phyloP scores from a whole-genome alignment of 2,329 filamentous ascomycete species.

The Neonectria punicea region DNA sequence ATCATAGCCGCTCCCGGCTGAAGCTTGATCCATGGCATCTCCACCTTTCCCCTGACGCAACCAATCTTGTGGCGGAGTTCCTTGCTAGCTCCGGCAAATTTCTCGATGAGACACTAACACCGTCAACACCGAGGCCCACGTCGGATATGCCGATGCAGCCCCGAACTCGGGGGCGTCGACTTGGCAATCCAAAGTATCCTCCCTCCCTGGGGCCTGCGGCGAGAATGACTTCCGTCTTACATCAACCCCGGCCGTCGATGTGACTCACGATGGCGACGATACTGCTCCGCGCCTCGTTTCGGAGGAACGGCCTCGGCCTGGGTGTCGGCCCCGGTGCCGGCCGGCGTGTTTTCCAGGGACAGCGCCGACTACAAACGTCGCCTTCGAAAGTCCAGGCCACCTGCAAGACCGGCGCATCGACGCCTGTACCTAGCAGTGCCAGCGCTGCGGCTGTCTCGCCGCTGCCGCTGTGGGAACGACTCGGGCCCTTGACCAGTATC shows the following conservation, averaged over 20 bases:
- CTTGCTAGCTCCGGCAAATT: conserved; percentile 7
- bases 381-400: not conserved
- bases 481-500: conserved; percentile 65
- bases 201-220: not conserved
- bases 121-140: conserved; percentile 10
- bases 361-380: conserved; percentile 32
- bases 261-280: conserved; percentile 30
- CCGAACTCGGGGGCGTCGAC: conserved; percentile 15
- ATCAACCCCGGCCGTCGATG: not conserved
- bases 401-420: conserved; percentile 14
- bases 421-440: conserved; percentile 29
- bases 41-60: not conserved
- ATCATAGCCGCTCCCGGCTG: not conserved
- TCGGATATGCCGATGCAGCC: conserved; percentile 12
- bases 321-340: conserved; percentile 9
- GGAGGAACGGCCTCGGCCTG: conserved; percentile 18
- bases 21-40: not conserved
- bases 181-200: not conserved
- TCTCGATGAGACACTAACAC: conserved; percentile 1
- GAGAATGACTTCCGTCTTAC: conserved; percentile 16
- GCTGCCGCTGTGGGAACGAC: conserved; percentile 64
- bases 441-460: conserved; percentile 28
- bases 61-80: conserved; percentile 6
- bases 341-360: conserved; percentile 25
- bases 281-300: conserved; percentile 33